Percentiles rank a stretch among this genome's conserved stretches.
phyloP scores from a whole-genome alignment of 352 stramenopile genomes.

The Phytopythium delawarense region DNA sequence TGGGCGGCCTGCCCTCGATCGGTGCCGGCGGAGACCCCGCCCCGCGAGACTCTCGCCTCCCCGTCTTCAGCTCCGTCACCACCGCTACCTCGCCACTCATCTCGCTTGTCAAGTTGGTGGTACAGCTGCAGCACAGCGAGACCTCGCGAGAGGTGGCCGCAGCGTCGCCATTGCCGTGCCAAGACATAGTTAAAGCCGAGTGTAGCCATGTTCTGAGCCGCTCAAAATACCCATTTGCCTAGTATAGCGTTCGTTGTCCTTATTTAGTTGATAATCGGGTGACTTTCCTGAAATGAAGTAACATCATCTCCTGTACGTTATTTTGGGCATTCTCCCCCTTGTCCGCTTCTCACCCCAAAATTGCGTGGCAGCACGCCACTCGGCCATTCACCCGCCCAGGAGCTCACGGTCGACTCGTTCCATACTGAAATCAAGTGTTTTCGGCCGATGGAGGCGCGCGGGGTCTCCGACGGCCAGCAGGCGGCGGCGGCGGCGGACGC shows the following conservation, averaged over 20 bases:
- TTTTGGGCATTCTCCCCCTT: not conserved
- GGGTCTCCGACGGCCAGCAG: not conserved
- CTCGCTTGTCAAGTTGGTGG: not conserved
- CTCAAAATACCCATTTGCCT: not conserved
- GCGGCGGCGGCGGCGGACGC: conserved; percentile 1
- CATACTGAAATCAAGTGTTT: no score
- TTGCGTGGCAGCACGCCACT: conserved; percentile 11
- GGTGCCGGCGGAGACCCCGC: not conserved
- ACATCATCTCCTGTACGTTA: not conserved
- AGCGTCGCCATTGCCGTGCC: not conserved
- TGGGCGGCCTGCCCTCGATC: not conserved
- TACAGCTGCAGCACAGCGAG: no score
- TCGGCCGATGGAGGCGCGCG: not conserved
- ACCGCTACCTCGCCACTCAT: not conserved
- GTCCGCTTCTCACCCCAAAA: conserved; percentile 5
- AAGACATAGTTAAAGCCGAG: not conserved
- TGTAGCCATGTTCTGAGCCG: conserved; percentile 1
- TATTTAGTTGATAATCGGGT: not conserved
- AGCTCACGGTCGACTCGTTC: no score
- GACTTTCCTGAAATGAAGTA: not conserved
- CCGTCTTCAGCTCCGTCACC: not conserved
- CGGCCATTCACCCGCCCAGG: not conserved
- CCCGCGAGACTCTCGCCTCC: not conserved
- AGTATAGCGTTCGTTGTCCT: not conserved
- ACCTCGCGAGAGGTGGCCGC: not conserved